Base-by-base conservation (phyloP, 2,329 filamentous ascomycete genomes). In the Dactylellina parvicollis region DNA sequence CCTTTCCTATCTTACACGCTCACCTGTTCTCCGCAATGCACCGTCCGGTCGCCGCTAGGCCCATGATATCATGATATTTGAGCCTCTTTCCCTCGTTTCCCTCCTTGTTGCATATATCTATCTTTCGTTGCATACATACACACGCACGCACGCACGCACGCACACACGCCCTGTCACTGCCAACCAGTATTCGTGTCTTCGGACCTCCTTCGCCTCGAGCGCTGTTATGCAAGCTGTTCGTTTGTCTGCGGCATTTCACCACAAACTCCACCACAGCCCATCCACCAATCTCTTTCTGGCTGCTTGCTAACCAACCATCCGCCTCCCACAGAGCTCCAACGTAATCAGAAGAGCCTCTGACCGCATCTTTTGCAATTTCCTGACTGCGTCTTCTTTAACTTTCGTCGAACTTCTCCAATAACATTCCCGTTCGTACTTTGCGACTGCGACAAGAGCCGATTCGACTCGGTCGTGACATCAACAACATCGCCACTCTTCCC, bases 211-310 rank as follows among this genome's bases (percentile, higher is more conserved):
- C 60, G 69, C 50, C 65, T 55, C 52, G 54, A 60, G 69, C 54
- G 60, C 69, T 56, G 60, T 54, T 61, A 66, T 73, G 69, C 69
- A 73, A 59, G 69, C 46, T 73, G 52, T 65, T 73, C 60, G 69
- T 73, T 73, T 73, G 69, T 73, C 69, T 73, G 69, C 69, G 69
- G 69, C 69, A 73, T 73, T 73, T 73, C 52, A 67, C 62, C 47
- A 38, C 64, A 24, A 54, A 22, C 26, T 46, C 46, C 42, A 60
- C 30, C 46, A 47, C 34, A 30, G 16, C 38, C 40, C 24, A 14
- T 46, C 47, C 57, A 72, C 67, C 67, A 73, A 73, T 73, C 69
- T 73, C 60, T 64, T 72, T 73, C 52, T 56, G 69, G 60, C 54
- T 61, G 60, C 69, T 56, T 73, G 69, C 69, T 73, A 73, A 73